Base-by-base conservation (phyloP, 805 yeast species). In the Wickerhamomyces chaumierensis region DNA sequence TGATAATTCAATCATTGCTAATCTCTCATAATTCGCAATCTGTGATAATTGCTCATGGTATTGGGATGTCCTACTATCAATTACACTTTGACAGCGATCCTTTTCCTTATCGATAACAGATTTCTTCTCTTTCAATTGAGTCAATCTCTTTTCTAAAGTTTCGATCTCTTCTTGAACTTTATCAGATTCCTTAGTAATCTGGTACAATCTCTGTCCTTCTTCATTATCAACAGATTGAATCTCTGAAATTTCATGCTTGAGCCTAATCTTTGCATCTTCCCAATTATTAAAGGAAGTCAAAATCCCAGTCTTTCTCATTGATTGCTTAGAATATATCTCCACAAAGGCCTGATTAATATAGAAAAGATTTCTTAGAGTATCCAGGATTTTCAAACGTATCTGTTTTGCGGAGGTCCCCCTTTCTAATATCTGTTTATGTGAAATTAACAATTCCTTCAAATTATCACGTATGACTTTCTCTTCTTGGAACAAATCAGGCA, bases 11-110 rank as follows among this genome's bases (percentile, higher is more conserved):
- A 25, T 13, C n/a, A 69, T 58, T 1, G 66, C 64, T 2, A 47
- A 48, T 35, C 45, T 52, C 15, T 72, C 75, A n/a, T 51, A 45
- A 2, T 31, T 39, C 35, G 69, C 74, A 19, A 68, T 51, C 4
- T 53, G 55, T 20, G 56, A 56, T 35, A 70, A 63, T 20, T 62
- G 48, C 27, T 63, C 65, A 8, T 68, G 60, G 41, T 65, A 65
- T 33, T 60, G 56, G 4, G 73, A 63, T 0, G 73, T 55, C 36
- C 61, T 57, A 45, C 75, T 69, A 40, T 71, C 75, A 20, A 71
- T 55, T 4, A 70, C 65, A 11, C 73, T 68, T 43, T 66, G 63
- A 0, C 74, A 68, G 11, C 58, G 58, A 12, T 55, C 55, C 19
- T 69, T 66, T 48, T 71, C 76, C 7, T 37, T 28, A 12, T 45